Evolutionary conservation across 441 rosid genomes (phyloP).

Genomic region (Biscutella laevigata): DNA sequence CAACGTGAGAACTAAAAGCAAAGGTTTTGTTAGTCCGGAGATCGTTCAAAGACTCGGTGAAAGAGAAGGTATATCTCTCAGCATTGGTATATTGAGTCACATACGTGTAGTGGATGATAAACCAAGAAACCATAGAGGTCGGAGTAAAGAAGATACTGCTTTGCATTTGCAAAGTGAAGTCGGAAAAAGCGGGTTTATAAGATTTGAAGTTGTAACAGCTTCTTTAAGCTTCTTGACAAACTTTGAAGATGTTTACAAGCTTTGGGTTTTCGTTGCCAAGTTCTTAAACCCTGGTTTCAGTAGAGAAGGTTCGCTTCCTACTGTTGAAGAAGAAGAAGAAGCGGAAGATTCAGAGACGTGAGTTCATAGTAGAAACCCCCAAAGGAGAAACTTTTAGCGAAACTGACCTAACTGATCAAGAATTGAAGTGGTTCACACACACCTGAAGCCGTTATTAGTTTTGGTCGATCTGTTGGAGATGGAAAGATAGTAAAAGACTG

Average conservation of each 20-base stretch:
- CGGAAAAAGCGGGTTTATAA: constrained; percentile 57
- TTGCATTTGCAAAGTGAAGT: constrained; percentile 44
- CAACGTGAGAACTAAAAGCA: constrained; percentile 59
- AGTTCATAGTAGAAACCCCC: constrained; percentile 3
- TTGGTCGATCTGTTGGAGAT: background rate
- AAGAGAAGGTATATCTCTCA: constrained; percentile 77
- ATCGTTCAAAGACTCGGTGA: constrained; percentile 85
- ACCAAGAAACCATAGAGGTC: constrained; percentile 43
- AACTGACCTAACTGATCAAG: constrained; percentile 16
- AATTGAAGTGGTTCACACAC: background rate
- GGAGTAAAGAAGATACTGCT: constrained; percentile 47
- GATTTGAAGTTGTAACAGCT: constrained; percentile 88
- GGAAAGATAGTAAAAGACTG: background rate
- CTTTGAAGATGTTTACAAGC: constrained; percentile 85
- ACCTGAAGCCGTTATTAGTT: background rate
- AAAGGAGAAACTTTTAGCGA: constrained; percentile 9
- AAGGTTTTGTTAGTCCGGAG: constrained; percentile 71
- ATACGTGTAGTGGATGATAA: constrained; percentile 55
- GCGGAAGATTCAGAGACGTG: constrained; percentile 37
- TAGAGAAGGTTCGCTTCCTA: constrained; percentile 60
- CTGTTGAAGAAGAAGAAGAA: constrained; percentile 50
- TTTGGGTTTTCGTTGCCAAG: constrained; percentile 85
- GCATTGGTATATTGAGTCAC: constrained; percentile 79
- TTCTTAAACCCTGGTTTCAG: constrained; percentile 67
- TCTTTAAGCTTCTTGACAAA: constrained; percentile 89